Conservation (phyloP, 2,329 filamentous ascomycete genomes). For the Neofusicoccum umdonicola region DNA sequence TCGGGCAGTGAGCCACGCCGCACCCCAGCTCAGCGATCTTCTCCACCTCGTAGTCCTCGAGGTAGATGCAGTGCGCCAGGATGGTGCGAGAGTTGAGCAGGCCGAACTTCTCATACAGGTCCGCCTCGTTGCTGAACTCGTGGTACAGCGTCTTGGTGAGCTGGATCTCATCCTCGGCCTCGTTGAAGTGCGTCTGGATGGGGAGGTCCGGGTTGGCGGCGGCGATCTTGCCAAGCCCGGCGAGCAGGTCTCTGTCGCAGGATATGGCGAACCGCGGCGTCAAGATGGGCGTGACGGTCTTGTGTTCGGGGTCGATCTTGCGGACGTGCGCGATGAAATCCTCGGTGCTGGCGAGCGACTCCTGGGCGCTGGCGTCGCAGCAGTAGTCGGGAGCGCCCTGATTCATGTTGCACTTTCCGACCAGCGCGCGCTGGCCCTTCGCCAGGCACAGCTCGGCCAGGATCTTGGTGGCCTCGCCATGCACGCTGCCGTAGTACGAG, state of each 20-base stretch:
- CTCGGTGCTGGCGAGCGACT: constrained; percentile 19
- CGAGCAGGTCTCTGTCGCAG: constrained; percentile 55
- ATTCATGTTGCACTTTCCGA: constrained; percentile 64
- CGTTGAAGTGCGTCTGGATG: constrained; percentile 68
- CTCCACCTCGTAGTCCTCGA: constrained; percentile 56
- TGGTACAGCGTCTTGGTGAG: constrained; percentile 58
- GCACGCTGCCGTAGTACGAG: constrained; percentile 59
- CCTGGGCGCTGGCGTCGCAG: constrained; percentile 25
- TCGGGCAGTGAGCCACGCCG: constrained; percentile 64
- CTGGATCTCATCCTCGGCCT: constrained; percentile 59
- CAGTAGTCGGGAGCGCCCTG: constrained; percentile 42
- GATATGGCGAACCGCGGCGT: constrained; percentile 58
- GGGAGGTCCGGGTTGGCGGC: constrained; percentile 47
- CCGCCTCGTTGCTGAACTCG: constrained; percentile 55
- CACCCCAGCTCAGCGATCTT: constrained; percentile 50
- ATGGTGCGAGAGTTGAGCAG: constrained; percentile 58
- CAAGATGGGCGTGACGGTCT: constrained; percentile 30
- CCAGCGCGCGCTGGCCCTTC: constrained; percentile 58
- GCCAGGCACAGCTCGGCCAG: constrained; percentile 55
- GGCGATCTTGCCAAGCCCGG: constrained; percentile 56
- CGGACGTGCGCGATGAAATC: constrained; percentile 29
- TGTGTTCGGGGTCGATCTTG: constrained; percentile 18
- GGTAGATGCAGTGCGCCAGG: constrained; percentile 65
- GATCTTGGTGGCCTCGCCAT: constrained; percentile 56
- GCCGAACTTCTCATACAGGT: constrained; percentile 57